Conservation (phyloP, 768 basidiomycete species). For the Leccinum subtestaceum region DNA sequence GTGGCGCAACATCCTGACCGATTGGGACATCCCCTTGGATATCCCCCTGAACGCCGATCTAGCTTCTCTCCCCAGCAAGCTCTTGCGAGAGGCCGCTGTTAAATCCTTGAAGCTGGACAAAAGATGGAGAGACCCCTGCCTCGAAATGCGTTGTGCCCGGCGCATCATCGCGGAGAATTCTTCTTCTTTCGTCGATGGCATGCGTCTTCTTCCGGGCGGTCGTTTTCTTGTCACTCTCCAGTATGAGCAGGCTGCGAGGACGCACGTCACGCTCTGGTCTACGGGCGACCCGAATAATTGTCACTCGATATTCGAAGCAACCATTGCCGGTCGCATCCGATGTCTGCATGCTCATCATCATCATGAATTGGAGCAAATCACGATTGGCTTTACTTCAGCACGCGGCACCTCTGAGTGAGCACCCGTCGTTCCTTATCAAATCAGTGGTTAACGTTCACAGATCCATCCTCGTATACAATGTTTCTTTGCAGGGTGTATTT, state of each 20-base stretch:
- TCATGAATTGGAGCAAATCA: slow-evolving; percentile 16
- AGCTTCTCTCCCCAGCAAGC: slow-evolving; percentile 35
- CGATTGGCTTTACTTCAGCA: slow-evolving; percentile 21
- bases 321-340: slow-evolving; percentile 30
- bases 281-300: slow-evolving; percentile 28
- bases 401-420: slow-evolving; percentile 19
- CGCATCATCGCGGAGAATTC: slow-evolving; percentile 35
- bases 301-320: slow-evolving; percentile 28
- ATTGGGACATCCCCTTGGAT: slow-evolving; percentile 40
- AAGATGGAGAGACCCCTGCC: slow-evolving; percentile 44
- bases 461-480: slow-evolving; percentile 24
- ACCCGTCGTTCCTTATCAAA: background rate
- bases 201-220: slow-evolving; percentile 47
- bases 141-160: slow-evolving; percentile 36
- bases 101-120: slow-evolving; percentile 47
- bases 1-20: slow-evolving; percentile 45
- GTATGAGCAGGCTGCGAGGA: slow-evolving; percentile 32
- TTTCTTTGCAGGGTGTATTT: slow-evolving; percentile 13
- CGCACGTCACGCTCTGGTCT: slow-evolving; percentile 46
- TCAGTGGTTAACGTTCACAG: slow-evolving; percentile 8
- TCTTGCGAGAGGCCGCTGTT: slow-evolving; percentile 42
- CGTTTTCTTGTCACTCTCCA: slow-evolving; percentile 48
- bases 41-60: slow-evolving; percentile 35
- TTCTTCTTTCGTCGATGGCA: slow-evolving; percentile 40
- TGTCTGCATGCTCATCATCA: slow-evolving; percentile 36